Evolutionary conservation across 345 rosid species (phyloP).

Genomic region (Salix brachista): DNA sequence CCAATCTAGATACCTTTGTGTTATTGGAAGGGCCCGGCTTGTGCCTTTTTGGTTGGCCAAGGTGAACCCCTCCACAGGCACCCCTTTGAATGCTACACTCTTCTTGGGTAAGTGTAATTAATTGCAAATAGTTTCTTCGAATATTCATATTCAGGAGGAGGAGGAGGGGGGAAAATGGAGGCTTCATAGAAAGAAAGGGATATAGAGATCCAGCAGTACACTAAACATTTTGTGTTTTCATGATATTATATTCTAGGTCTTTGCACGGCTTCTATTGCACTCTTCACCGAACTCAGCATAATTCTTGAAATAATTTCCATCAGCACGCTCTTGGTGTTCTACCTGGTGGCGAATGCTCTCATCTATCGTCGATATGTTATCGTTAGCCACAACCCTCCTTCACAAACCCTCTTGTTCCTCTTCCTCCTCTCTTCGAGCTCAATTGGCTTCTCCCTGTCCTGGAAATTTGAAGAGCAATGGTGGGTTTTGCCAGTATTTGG

Average conservation of each 20-base stretch:
- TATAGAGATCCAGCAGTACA: neutral
- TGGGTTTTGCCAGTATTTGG: conserved; percentile 59
- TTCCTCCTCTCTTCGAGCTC: conserved; percentile 58
- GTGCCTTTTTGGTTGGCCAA: conserved; percentile 87
- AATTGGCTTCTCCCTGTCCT: conserved; percentile 59
- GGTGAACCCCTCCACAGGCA: conserved; percentile 93
- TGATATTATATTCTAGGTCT: conserved; percentile 50
- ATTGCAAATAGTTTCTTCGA: neutral
- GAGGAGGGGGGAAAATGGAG: too few relatives aligned
- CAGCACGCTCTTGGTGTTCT: conserved; percentile 83
- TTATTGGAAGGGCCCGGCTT: conserved; percentile 74
- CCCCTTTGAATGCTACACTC: conserved; percentile 91
- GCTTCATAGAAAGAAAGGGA: neutral
- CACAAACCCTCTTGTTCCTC: conserved; percentile 61
- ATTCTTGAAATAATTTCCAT: conserved; percentile 67
- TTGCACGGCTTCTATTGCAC: conserved; percentile 87
- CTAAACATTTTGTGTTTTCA: neutral
- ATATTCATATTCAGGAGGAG: too few relatives aligned
- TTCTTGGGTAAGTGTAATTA: conserved; percentile 59
- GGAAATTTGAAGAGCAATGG: conserved; percentile 50
- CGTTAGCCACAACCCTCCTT: conserved; percentile 41
- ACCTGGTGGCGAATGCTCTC: conserved; percentile 84
- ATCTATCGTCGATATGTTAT: conserved; percentile 59
- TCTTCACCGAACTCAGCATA: conserved; percentile 70
- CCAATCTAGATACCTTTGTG: conserved; percentile 96